These are phyloP conservation scores for Dipsacomyces acuminosporus DNA, from an alignment of 371 early-diverging fungal species.

Conservation along the genomic window DNA sequence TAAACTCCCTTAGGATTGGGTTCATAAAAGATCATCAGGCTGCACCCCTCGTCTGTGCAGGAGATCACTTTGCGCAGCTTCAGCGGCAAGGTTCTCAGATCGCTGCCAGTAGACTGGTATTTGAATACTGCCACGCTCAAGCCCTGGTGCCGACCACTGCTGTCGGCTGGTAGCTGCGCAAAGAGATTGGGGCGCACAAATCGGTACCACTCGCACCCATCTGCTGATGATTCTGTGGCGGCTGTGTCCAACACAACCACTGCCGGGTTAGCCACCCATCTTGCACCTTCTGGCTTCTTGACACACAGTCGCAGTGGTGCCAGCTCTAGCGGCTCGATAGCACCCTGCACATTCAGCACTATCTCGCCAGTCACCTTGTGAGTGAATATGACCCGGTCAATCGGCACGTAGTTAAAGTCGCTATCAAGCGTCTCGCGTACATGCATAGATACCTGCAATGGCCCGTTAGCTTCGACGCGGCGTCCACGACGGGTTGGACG, in stretches of 20 bases:
- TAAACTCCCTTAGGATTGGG: constrained; percentile 14
- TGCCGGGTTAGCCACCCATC: constrained; percentile 36
- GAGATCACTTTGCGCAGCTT: neutral
- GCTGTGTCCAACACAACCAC: constrained; percentile 36
- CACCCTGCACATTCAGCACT: constrained; percentile 15
- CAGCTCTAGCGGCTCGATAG: constrained; percentile 33
- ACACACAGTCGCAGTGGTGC: constrained; percentile 39
- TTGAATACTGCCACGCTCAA: constrained; percentile 33
- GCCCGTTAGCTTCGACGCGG: constrained; percentile 15
- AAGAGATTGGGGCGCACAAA: constrained; percentile 44
- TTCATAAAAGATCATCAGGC: constrained; percentile 26
- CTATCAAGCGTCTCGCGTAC: constrained; percentile 34
- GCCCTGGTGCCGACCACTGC: neutral
- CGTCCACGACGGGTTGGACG: constrained; percentile 21
- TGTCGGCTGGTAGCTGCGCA: constrained; percentile 10
- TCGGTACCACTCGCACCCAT: constrained; percentile 37
- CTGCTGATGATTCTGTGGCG: constrained; percentile 12
- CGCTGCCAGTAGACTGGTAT: constrained; percentile 14
- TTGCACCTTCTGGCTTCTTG: constrained; percentile 8
- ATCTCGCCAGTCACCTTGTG: constrained; percentile 32
- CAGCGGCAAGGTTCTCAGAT: constrained; percentile 10
- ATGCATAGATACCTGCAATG: constrained; percentile 20
- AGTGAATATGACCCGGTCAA: neutral
- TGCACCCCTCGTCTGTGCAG: constrained; percentile 3
- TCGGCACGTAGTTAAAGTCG: constrained; percentile 1